These are phyloP conservation scores for Quercus aquifolioides DNA, from an alignment of 306 rosid species.

Conservation along the genomic window DNA sequence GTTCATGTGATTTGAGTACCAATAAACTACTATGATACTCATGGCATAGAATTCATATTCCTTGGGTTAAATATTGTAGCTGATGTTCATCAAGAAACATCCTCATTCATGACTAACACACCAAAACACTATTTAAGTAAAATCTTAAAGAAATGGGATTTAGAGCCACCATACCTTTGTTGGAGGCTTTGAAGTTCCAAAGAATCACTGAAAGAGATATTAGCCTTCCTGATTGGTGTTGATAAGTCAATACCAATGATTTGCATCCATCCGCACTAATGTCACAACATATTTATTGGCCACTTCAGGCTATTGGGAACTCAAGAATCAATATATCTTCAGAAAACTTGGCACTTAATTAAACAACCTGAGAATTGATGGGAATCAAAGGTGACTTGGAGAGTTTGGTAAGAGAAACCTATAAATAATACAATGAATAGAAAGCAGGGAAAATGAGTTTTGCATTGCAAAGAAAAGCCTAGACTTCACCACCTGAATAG, in stretches of 20 bases:
- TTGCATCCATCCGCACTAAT: background rate
- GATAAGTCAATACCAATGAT: background rate
- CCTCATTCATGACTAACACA: background rate
- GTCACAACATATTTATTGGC: background rate
- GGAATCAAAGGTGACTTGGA: constrained; percentile 47
- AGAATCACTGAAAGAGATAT: background rate
- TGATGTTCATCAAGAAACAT: no score
- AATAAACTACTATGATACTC: no score
- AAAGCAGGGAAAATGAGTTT: background rate
- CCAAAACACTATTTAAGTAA: background rate
- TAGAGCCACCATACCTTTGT: background rate
- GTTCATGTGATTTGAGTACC: no score
- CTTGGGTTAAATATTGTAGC: no score
- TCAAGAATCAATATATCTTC: background rate
- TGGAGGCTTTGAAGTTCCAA: background rate
- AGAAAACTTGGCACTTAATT: background rate
- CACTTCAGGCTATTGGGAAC: background rate
- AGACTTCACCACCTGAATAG: background rate
- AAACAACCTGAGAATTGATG: background rate
- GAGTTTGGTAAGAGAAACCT: constrained; percentile 22
- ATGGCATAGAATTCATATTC: no score
- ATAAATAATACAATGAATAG: background rate
- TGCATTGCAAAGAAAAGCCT: background rate
- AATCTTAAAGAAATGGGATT: background rate
- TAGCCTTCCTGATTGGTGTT: background rate